A percentile compares a stretch with the other conserved stretches of the same genome.
phyloP scores from a whole-genome alignment of 768 basidiomycete species.

The Mycena alexandri region DNA sequence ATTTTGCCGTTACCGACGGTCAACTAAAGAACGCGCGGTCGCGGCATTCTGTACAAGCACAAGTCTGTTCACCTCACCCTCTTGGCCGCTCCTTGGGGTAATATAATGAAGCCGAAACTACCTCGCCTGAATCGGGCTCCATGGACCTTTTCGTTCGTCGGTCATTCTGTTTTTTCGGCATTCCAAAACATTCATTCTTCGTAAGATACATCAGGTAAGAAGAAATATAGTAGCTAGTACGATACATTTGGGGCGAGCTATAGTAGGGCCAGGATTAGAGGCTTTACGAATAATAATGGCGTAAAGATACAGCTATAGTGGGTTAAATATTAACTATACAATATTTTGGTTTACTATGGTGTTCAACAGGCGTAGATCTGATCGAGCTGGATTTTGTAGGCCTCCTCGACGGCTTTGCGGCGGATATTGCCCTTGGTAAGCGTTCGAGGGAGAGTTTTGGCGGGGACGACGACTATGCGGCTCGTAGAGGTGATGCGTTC shows the following conservation, averaged over 20 bases:
- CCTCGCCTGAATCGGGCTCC: too few relatives aligned
- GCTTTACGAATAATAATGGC: conserved; percentile 13
- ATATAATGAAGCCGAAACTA: too few relatives aligned
- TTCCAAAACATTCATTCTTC: too few relatives aligned
- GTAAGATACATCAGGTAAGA: neutral
- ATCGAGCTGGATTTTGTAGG: conserved; percentile 57
- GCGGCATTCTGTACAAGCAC: too few relatives aligned
- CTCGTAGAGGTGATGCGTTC: conserved; percentile 62
- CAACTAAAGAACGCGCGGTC: conserved; percentile 2
- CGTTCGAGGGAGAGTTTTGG: conserved; percentile 64
- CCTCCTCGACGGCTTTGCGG: conserved; percentile 63
- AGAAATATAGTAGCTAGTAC: conserved; percentile 1
- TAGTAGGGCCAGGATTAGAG: neutral
- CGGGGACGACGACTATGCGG: conserved; percentile 61
- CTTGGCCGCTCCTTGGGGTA: too few relatives aligned
- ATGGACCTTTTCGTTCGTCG: too few relatives aligned
- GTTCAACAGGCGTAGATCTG: conserved; percentile 49
- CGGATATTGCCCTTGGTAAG: conserved; percentile 72
- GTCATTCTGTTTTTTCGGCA: too few relatives aligned
- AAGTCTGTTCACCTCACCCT: too few relatives aligned
- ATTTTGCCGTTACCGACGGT: neutral
- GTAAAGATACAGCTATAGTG: conserved; percentile 26
- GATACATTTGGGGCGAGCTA: conserved; percentile 23
- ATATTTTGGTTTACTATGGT: conserved; percentile 10
- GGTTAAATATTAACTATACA: conserved; percentile 18